Evolutionary conservation across 2,329 filamentous ascomycete genomes (phyloP).

Genomic region (Leptographium radiaticola): DNA sequence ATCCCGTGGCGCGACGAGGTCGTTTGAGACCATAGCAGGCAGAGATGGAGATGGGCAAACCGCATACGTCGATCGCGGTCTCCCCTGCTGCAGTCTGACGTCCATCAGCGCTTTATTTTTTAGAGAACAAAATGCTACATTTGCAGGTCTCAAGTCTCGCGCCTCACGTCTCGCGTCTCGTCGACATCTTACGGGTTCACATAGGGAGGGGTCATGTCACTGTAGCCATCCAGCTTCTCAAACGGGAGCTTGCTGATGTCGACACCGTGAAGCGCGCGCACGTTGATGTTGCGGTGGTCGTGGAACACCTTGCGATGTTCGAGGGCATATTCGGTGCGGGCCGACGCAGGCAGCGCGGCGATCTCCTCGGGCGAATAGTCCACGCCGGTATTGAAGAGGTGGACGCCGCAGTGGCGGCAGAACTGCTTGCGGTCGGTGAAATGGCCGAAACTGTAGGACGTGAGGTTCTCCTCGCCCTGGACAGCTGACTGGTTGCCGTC

Average conservation of each 20-base stretch:
- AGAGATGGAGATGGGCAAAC: not conserved
- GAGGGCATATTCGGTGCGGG: not conserved
- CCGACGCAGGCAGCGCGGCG: conserved; percentile 18
- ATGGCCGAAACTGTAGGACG: conserved; percentile 23
- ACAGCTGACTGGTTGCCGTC: conserved; percentile 24
- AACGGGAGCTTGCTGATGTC: conserved; percentile 15
- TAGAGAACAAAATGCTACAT: no score
- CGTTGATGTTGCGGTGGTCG: conserved; percentile 21
- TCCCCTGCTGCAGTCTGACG: no score
- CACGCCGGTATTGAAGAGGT: conserved; percentile 21
- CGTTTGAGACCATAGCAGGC: not conserved
- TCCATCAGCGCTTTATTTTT: no score
- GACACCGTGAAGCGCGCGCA: conserved; percentile 25
- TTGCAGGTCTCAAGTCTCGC: no score
- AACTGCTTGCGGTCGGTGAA: conserved; percentile 27
- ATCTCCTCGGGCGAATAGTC: conserved; percentile 22
- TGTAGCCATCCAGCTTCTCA: conserved; percentile 16
- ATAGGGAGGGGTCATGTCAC: conserved; percentile 19
- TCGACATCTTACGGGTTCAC: conserved; percentile 22
- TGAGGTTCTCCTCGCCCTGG: conserved; percentile 27
- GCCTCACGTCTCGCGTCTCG: no score
- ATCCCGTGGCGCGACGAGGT: conserved; percentile 51
- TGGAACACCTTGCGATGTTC: conserved; percentile 9
- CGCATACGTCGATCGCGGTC: no score
- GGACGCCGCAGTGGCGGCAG: conserved; percentile 34